Evolutionary conservation across 2,329 filamentous ascomycete genomes (phyloP), one percentile per base, ranked within the genome.

Genomic region (Ilyonectria sp.): DNA sequence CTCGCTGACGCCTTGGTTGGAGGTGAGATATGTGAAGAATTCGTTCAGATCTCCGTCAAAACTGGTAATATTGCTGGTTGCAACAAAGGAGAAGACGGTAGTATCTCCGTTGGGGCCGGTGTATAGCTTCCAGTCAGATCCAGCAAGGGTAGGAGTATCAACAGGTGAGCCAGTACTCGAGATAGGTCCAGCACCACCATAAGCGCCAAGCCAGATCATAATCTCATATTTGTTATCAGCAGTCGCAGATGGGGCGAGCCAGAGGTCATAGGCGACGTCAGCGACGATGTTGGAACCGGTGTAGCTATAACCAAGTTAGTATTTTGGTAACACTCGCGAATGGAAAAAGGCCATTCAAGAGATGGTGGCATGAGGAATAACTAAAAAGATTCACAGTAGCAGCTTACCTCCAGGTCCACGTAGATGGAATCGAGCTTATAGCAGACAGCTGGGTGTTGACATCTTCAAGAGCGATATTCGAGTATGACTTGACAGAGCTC

Each of bases 171-270:
- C 57, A 9, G 64, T 67, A 44, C 58, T 55, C 7, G 67, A 68
- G 21, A 90, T 90, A 46, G 89, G 88, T 4, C 86, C 86, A 1
- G 88, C 88, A 61, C 86, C 87, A 44, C 88, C 89, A 50, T 87
- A 79, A 4, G 86, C 84, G 1, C 81, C 85, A 53, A 90, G 82
- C 89, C 89, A 91, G 73, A 91, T 83, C 89, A 91, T 91, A 77
- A 91, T 84, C 78, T 91, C 89, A 76, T 89, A 89, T 72, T 87
- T 80, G 23, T 84, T 70, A 31, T 63, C 75, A 50, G 76, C 77
- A 5, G 84, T 79, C 23, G 82, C 81, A 29, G 84, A 82, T 26
- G 79, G 79, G 11, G 81, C 80, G 43, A 88, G 88, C 82, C 90
- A 91, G 59, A 90, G 78, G 75, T 90, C 87, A 76, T 90, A 90